These are phyloP conservation scores for Styphnolobium japonicum DNA, from an alignment of 306 rosid genomes.

Conservation along the genomic window DNA sequence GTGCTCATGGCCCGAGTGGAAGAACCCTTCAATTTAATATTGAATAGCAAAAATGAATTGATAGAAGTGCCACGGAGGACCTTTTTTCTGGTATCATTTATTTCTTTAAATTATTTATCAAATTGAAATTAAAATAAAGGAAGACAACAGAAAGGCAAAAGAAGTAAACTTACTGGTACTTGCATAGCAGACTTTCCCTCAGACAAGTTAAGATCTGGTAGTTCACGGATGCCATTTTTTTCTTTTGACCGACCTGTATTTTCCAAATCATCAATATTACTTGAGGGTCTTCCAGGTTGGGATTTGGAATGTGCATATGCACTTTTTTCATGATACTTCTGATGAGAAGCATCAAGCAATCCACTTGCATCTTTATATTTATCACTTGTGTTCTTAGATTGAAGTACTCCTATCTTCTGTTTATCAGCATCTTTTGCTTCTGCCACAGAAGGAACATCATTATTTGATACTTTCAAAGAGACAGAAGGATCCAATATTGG, in stretches of 20 bases:
- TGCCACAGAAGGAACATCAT: slow-evolving; percentile 41
- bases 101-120: slow-evolving; percentile 17
- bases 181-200: slow-evolving; percentile 52
- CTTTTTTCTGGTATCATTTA: not conserved
- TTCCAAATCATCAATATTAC: slow-evolving; percentile 49
- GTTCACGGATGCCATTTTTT: slow-evolving; percentile 61
- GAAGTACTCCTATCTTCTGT: slow-evolving; percentile 54
- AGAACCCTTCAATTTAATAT: slow-evolving; percentile 4
- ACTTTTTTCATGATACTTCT: slow-evolving; percentile 66
- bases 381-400: slow-evolving; percentile 55
- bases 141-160: not conserved
- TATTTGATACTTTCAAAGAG: slow-evolving; percentile 58
- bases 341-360: slow-evolving; percentile 49
- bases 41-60: slow-evolving; percentile 5
- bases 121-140: not conserved
- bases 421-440: slow-evolving; percentile 68
- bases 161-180: slow-evolving; percentile 56
- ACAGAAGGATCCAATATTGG: slow-evolving; percentile 49
- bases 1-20: slow-evolving; percentile 3
- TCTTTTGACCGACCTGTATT: slow-evolving; percentile 48
- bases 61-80: slow-evolving; percentile 16
- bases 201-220: slow-evolving; percentile 62
- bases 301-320: slow-evolving; percentile 52
- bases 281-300: slow-evolving; percentile 59
- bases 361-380: slow-evolving; percentile 66